Base-by-base conservation (phyloP, 2,329 filamentous ascomycete species). In the Tolypocladium pustulatum region DNA sequence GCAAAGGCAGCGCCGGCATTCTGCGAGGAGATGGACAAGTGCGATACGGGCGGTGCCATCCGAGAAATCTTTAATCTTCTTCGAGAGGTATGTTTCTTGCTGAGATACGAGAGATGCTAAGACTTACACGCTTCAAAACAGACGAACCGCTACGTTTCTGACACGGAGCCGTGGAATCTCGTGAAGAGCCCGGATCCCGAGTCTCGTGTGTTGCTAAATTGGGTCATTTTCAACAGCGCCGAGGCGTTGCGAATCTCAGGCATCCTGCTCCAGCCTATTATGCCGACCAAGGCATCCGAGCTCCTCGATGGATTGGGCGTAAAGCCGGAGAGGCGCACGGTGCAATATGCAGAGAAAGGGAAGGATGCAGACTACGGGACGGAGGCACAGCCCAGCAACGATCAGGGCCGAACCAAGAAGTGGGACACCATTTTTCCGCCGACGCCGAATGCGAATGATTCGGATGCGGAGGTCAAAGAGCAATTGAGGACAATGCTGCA, bases 191-290 rank as follows among this genome's bases (percentile, higher is more conserved):
- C 67, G 2, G 68, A 72, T 7, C 62, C 66, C 0, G 66, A 69
- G 2, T 72, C 72, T 38, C 72, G 69, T 1, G 68, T 58, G 52
- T 71, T 79, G 2, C 73, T 86, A 20, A 75, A 86, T 63, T 76
- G 79, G 64, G 80, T 82, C 41, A 78, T 99, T 34, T 97, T 84
- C 70, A 79, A 88, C 51, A 78, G 80, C 51, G 82, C 86, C 10
- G 94, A 99, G 73, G 82, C 88, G 5, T 71, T 97, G 54, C 87
- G 94, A 41, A 83, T 97, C 30, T 78, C 80, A 0, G 90, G 87
- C 17, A 96, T 99, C 65, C 77, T 97, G 54, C 76, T 99, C 52
- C 92, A 96, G 71, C 91, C 94, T 1, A 90, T 92, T 68, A 96
- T 99, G 81, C 94, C 94, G 0, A 78, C 76, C 46, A 96, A 95